Evolutionary conservation across 805 yeast species (phyloP).

Genomic region (Scheffersomyces stipitis): DNA sequence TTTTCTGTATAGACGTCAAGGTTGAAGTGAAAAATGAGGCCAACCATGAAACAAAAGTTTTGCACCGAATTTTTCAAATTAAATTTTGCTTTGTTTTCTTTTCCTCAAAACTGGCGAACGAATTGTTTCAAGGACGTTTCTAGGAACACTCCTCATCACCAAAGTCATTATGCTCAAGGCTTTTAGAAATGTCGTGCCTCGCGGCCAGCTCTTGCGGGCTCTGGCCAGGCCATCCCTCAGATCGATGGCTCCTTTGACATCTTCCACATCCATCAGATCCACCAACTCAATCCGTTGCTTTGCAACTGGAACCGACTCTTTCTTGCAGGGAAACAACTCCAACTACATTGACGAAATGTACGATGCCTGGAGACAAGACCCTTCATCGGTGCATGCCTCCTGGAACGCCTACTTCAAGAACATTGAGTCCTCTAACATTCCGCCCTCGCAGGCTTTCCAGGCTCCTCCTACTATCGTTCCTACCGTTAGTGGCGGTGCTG

Average conservation of each 20-base stretch:
- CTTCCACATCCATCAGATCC: slow-evolving; percentile 5
- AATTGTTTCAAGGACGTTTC: no score
- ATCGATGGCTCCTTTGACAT: background rate
- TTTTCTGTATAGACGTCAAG: no score
- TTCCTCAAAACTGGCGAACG: no score
- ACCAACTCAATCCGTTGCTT: slow-evolving; percentile 20
- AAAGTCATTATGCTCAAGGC: slow-evolving; percentile 43
- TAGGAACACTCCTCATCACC: no score
- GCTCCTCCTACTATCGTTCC: slow-evolving; percentile 94
- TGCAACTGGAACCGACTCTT: slow-evolving; percentile 61
- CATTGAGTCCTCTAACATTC: slow-evolving; percentile 66
- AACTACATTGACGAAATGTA: slow-evolving; percentile 98
- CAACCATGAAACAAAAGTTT: no score
- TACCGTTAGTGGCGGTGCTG: slow-evolving; percentile 73
- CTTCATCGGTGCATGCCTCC: slow-evolving; percentile 85
- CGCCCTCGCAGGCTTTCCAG: slow-evolving; percentile 73
- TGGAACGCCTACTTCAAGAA: slow-evolving; percentile 98
- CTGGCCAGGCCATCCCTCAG: slow-evolving; percentile 14
- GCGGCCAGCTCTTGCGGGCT: slow-evolving; percentile 32
- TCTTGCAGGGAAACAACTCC: slow-evolving; percentile 81
- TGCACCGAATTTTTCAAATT: no score
- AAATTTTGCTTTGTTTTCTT: no score
- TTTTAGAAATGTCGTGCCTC: slow-evolving; percentile 37
- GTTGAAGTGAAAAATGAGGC: no score
- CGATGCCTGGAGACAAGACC: slow-evolving; percentile 90